phyloP scores from a whole-genome alignment of 176 grass and related monocot species.

The Raddia distichophylla region DNA sequence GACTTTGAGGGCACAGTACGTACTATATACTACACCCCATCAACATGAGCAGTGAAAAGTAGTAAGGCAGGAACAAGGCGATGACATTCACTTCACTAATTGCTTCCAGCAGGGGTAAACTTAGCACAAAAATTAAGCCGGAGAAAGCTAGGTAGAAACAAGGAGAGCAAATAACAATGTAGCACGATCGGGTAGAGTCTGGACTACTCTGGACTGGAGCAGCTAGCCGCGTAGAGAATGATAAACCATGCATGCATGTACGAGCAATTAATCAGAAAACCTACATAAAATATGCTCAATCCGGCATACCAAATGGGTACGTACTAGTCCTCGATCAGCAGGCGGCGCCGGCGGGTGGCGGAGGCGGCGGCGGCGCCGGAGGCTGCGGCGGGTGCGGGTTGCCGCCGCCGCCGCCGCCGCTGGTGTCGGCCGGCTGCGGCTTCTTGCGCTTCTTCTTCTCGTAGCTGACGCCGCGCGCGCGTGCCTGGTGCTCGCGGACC shows the following conservation, averaged over 20 bases:
- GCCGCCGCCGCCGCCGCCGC: neutral
- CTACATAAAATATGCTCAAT: constrained; percentile 74
- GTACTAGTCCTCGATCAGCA: constrained; percentile 39
- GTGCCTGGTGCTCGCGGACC: constrained; percentile 65
- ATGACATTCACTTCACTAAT: constrained; percentile 29
- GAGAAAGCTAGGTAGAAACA: constrained; percentile 23
- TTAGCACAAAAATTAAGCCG: constrained; percentile 34
- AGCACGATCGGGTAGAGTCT: constrained; percentile 25
- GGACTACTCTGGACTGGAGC: neutral
- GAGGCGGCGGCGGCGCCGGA: constrained; percentile 34
- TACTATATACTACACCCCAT: constrained; percentile 11
- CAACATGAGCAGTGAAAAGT: constrained; percentile 17
- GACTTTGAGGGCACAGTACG: constrained; percentile 21
- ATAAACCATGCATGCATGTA: constrained; percentile 58
- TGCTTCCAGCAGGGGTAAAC: constrained; percentile 1
- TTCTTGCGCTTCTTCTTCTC: constrained; percentile 77
- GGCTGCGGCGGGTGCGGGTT: constrained; percentile 4
- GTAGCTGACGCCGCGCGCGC: constrained; percentile 65
- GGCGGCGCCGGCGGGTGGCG: constrained; percentile 48
- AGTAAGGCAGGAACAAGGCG: neutral
- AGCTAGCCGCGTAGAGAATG: constrained; percentile 10
- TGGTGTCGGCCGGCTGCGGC: constrained; percentile 5
- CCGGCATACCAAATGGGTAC: constrained; percentile 57
- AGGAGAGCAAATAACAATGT: constrained; percentile 48
- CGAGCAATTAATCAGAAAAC: constrained; percentile 49